Percentiles rank a stretch among this genome's conserved stretches.
Evolutionary conservation across 129 eudicot species (phyloP).

Genomic region (Sambucus nigra): DNA sequence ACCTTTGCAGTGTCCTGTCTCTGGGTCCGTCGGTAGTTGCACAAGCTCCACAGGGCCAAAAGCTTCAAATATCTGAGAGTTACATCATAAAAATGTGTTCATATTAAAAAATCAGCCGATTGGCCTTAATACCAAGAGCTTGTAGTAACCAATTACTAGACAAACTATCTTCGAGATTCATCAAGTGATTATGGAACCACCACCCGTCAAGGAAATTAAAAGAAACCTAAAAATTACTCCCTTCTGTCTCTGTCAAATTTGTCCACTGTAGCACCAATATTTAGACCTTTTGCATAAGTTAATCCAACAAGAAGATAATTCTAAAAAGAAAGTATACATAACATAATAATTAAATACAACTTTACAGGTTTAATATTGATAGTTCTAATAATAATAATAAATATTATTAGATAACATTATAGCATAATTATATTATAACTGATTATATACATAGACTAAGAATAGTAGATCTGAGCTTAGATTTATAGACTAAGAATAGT

Average conservation of each 20-base stretch:
- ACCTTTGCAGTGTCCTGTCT: constrained; percentile 97
- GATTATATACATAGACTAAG: no score
- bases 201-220: not conserved
- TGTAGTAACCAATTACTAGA: not conserved
- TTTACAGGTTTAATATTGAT: no score
- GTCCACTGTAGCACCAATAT: not conserved
- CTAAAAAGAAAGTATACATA: not conserved
- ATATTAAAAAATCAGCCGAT: not conserved
- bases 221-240: no score
- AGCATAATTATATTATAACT: no score
- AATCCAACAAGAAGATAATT: not conserved
- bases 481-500: no score
- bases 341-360: no score
- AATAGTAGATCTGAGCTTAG: no score
- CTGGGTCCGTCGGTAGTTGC: constrained; percentile 90
- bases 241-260: no score
- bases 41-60: constrained; percentile 98
- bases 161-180: not conserved
- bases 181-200: not conserved
- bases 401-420: no score
- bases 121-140: not conserved
- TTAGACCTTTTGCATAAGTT: not conserved
- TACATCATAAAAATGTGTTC: not conserved
- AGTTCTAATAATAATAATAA: no score
- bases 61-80: constrained; percentile 73